These are phyloP conservation scores for Gyrodon lividus DNA, from an alignment of 768 basidiomycete species.

Conservation along the genomic window DNA sequence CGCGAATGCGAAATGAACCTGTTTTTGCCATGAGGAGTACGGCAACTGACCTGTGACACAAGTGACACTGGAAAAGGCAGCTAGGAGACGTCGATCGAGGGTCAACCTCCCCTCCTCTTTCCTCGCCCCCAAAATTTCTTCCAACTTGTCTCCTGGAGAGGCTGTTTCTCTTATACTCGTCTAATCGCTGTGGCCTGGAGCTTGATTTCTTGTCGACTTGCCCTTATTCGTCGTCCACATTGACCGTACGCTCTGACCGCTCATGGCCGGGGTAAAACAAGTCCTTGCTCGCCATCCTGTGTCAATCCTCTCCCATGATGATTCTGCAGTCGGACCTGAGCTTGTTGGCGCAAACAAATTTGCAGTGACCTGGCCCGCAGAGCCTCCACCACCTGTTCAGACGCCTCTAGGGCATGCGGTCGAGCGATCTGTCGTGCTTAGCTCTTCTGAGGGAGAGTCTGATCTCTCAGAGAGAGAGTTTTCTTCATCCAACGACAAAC, in stretches of 20 bases:
- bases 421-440: constrained; percentile 42
- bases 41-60: constrained; percentile 25
- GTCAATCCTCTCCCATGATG: constrained; percentile 35
- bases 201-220: constrained; percentile 14
- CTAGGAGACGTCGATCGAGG: constrained; percentile 30
- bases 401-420: constrained; percentile 31
- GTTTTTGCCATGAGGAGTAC: constrained; percentile 24
- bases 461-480: constrained; percentile 48
- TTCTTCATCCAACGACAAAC: constrained; percentile 27
- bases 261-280: constrained; percentile 33
- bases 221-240: not conserved
- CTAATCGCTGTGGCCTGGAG: constrained; percentile 14
- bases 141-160: constrained; percentile 30
- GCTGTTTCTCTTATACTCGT: constrained; percentile 8
- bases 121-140: constrained; percentile 11
- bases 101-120: constrained; percentile 15
- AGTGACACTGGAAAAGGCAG: constrained; percentile 20
- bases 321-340: constrained; percentile 46
- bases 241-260: not conserved
- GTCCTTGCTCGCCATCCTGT: constrained; percentile 51
- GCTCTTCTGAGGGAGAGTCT: constrained; percentile 53
- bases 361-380: constrained; percentile 56
- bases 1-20: not conserved
- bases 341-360: constrained; percentile 54
- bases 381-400: constrained; percentile 40